Evolutionary conservation across 192 early-diverging fungal species (phyloP).

Genomic region (Coemansia asiatica): DNA sequence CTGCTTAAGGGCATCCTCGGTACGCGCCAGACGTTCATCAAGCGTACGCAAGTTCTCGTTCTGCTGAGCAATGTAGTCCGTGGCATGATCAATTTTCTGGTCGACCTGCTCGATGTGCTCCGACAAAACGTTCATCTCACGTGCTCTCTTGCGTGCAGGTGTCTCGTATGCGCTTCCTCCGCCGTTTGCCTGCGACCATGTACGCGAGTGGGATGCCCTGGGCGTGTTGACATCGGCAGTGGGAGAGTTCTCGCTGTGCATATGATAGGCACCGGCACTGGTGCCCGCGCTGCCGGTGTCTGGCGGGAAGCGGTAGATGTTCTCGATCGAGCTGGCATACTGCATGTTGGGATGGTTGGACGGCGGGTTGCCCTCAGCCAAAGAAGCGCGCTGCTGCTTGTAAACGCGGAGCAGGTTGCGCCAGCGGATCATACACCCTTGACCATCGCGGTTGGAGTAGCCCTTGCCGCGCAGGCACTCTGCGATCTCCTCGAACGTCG

Average conservation of each 20-base stretch:
- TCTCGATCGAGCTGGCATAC: slow-evolving; percentile 50
- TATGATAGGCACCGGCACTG: slow-evolving; percentile 15
- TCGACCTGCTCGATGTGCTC: slow-evolving; percentile 50
- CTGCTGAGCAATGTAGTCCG: slow-evolving; percentile 50
- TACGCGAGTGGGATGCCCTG: slow-evolving; percentile 22
- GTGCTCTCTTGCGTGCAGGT: slow-evolving; percentile 52
- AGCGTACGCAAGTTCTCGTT: slow-evolving; percentile 42
- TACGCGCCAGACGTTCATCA: slow-evolving; percentile 42
- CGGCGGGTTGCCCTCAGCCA: slow-evolving; percentile 57
- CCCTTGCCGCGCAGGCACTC: slow-evolving; percentile 45
- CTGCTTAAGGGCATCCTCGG: slow-evolving; percentile 52
- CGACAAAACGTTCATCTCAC: slow-evolving; percentile 37
- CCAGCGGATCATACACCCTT: slow-evolving; percentile 59
- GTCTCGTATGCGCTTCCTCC: slow-evolving; percentile 32
- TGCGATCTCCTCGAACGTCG: slow-evolving; percentile 53
- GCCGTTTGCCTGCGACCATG: slow-evolving; percentile 55
- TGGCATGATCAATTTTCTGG: slow-evolving; percentile 48
- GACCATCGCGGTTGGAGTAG: slow-evolving; percentile 51
- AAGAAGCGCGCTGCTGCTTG: slow-evolving; percentile 67
- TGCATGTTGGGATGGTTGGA: slow-evolving; percentile 35
- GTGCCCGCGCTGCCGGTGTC: slow-evolving; percentile 16
- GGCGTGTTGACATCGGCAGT: slow-evolving; percentile 26
- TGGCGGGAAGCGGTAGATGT: slow-evolving; percentile 55
- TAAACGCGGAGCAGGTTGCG: slow-evolving; percentile 77
- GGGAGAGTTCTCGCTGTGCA: slow-evolving; percentile 37